Base-by-base conservation (phyloP, 768 basidiomycete genomes). In the Auricularia cornea region DNA sequence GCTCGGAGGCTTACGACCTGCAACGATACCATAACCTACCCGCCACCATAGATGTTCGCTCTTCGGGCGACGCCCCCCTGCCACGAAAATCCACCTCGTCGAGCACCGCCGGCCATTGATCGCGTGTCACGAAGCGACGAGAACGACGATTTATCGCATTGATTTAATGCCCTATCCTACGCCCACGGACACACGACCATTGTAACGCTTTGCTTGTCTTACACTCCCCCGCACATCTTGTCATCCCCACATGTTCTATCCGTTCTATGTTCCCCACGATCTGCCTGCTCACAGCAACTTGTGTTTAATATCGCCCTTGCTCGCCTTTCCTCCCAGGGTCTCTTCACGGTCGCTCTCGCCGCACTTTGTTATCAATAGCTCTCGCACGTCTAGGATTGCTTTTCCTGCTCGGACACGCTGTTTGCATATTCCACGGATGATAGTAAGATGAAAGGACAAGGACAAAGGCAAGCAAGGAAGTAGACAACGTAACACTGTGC, bases 1-100 rank as follows among this genome's bases (percentile, higher is more conserved):
- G 82, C 41, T 84, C 87, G 4, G 90, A 92, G 72, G 89, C 89
- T 31, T 78, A 81, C 59, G 91, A 94, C 73, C 75, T 92, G 68
- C 82, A 85, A 70, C 84, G 83, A 68, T 90, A 88, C 70, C 90
- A 92, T 68, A 79, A 84, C 62, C 74, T 93, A 64, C 78, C 78
- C 38, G 87, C 86, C 59, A 87, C 89, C 33, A 77, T 92, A 26
- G 89, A 90, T 72, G 85, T 87, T 33, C 80, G 81, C 52, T 76
- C 76, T 20, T 69, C 80, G 29, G 82, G 82, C 64, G 85, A 84
- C 64, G 83, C 83, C 60, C 75, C 81, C 14, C 32, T 1, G 48
- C 48, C 26, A 14, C 32, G 40, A 57, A 48, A 48, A 23, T 48
- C 44, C 20, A 48, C 44, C 11, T 48, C 44, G 44, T 48, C 44